A percentile compares a stretch with the other conserved stretches of the same genome.
Evolutionary conservation across 257 asterid genomes (phyloP).

Genomic region (Nicotiana attenuata): DNA sequence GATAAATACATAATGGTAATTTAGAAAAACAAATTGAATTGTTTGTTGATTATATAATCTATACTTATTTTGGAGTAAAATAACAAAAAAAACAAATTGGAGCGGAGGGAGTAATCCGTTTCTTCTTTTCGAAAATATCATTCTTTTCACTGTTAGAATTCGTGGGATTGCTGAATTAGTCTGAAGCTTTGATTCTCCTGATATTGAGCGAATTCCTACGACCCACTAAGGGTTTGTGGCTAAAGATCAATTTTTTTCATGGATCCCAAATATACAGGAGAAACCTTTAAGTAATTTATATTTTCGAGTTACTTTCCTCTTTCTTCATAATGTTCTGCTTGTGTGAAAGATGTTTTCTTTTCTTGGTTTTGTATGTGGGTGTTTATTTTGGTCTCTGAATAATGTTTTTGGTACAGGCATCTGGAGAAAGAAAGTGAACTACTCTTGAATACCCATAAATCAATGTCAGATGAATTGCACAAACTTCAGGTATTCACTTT

Average conservation of each 20-base stretch:
- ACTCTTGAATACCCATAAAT: slow-evolving; percentile 50
- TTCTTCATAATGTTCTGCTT: neutral
- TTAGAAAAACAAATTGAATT: no score
- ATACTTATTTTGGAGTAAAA: no score
- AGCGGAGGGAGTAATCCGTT: no score
- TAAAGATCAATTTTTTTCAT: neutral
- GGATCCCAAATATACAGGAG: neutral
- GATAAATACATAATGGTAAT: no score
- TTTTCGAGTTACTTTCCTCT: neutral
- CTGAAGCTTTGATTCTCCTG: no score
- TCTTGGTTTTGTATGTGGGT: neutral
- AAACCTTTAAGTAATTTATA: neutral
- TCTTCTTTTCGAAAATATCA: no score
- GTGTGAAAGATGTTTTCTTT: neutral
- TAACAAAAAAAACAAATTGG: no score
- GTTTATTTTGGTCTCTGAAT: neutral
- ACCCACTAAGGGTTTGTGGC: neutral
- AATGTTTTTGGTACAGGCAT: slow-evolving; percentile 44
- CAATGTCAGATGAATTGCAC: slow-evolving; percentile 73
- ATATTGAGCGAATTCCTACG: no score
- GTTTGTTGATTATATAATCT: no score
- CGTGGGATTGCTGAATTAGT: no score
- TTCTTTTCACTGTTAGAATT: no score
- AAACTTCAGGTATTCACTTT: slow-evolving; percentile 48
- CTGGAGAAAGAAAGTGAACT: slow-evolving; percentile 71